Base-by-base conservation (phyloP, 2,329 filamentous ascomycete genomes). In the Cytospora piceicola region DNA sequence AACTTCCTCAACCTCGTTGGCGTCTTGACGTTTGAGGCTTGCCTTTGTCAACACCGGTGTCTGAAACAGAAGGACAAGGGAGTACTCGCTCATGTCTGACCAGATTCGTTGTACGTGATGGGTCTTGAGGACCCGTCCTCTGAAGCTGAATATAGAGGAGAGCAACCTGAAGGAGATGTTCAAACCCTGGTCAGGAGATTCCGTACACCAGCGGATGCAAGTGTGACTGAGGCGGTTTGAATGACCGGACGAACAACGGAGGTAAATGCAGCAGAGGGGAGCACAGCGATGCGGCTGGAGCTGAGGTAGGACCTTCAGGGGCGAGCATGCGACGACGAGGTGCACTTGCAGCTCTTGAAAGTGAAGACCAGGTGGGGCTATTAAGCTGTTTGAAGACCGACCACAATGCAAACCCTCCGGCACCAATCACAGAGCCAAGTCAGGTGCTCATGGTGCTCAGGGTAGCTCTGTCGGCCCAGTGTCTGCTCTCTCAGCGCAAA, bases 261-360 rank as follows among this genome's bases (percentile, higher is more conserved):
- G 57, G 24, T 36, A 39, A 34, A 54, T 34, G 52, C n/a, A 49
- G 12, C 30, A 29, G 52, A 56, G 36, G 27, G n/a, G 46, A 49
- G 32, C 51, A 59, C 36, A 51, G 46, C 42, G 53, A 61, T 52
- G 58, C 58, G 61, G 53, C 65, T 67, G 61, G 58, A 51, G 27
- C 61, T 65, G 57, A 24, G 61, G 49, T 54, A 58, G 61, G 58
- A 65, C 63, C 32, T 52, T 42, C 61, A 67, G 61, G 65, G 61
- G 61, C 58, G 30, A 36, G 42, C 61, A 61, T 58, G 57, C 52
- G 54, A 61, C 56, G 58, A 32, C 36, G 54, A 36, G 59, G 46
- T 32, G 27, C 36, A 24, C 58, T 52, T 54, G 53, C 58, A 61
- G 51, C 27, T 27, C 34, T 17, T 30, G 24, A 55, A 42, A 56